A percentile compares a stretch with the other conserved stretches of the same genome.
Conservation (phyloP, 2,329 filamentous ascomycete species). For the Aphanoascus verrucosus region DNA sequence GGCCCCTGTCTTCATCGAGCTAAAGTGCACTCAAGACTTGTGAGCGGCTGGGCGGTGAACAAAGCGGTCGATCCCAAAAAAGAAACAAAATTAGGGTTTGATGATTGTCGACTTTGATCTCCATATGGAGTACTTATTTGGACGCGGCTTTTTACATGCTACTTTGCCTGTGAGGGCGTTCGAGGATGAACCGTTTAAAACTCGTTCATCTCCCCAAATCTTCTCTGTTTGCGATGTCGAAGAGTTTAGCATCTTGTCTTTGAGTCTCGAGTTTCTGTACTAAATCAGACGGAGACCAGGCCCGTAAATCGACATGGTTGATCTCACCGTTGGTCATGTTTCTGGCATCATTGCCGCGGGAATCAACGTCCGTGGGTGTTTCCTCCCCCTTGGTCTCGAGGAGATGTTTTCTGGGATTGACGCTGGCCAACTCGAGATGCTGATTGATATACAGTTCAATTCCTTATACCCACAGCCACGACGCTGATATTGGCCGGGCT, state of each 20-base stretch:
- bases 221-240: not conserved
- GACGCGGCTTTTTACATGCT: too few relatives aligned
- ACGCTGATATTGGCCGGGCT: conserved; percentile 30
- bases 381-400: not conserved
- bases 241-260: not conserved
- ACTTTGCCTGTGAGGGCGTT: too few relatives aligned
- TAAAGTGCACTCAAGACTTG: too few relatives aligned
- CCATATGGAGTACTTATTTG: too few relatives aligned
- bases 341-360: conserved; percentile 34
- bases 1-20: too few relatives aligned
- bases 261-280: not conserved
- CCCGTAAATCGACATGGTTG: conserved; percentile 4
- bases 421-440: not conserved
- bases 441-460: conserved; percentile 24
- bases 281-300: too few relatives aligned
- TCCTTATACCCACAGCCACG: conserved; percentile 29
- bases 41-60: too few relatives aligned
- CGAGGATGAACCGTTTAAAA: too few relatives aligned
- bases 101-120: too few relatives aligned
- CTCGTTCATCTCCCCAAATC: too few relatives aligned
- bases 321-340: conserved; percentile 30
- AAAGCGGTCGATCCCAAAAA: too few relatives aligned
- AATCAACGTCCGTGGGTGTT: conserved; percentile 25
- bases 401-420: not conserved
- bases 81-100: too few relatives aligned